phyloP scores from a whole-genome alignment of 2,329 filamentous ascomycete genomes.

The Pseudophaeomoniella oleicola region DNA sequence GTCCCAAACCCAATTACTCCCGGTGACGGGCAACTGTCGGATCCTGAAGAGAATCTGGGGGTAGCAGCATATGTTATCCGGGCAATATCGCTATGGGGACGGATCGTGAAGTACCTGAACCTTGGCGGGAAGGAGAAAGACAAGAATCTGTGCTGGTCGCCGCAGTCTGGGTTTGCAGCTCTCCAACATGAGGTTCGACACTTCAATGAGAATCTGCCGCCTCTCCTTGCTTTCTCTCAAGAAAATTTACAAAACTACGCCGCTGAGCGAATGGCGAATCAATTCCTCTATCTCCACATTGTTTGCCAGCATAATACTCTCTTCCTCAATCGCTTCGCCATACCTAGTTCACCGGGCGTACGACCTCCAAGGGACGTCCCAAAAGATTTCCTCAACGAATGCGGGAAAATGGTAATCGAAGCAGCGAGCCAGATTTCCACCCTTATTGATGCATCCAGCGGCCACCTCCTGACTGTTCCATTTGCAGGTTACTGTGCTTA shows the following conservation, averaged over 20 bases:
- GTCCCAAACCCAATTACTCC: constrained; percentile 47
- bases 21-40: constrained; percentile 48
- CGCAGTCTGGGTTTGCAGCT: constrained; percentile 58
- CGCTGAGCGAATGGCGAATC: constrained; percentile 73
- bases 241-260: constrained; percentile 78
- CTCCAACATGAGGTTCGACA: constrained; percentile 58
- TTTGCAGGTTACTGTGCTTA: constrained; percentile 95
- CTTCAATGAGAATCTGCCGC: constrained; percentile 55
- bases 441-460: constrained; percentile 65
- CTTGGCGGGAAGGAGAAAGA: constrained; percentile 76
- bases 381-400: constrained; percentile 60
- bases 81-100: constrained; percentile 76
- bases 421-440: constrained; percentile 79
- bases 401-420: constrained; percentile 60
- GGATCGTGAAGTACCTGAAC: constrained; percentile 78
- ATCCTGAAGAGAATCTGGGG: constrained; percentile 76
- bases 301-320: constrained; percentile 77
- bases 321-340: constrained; percentile 78
- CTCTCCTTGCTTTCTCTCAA: constrained; percentile 54
- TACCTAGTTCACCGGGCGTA: constrained; percentile 51
- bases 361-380: constrained; percentile 54
- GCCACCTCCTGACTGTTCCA: constrained; percentile 70
- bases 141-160: constrained; percentile 62
- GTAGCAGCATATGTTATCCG: constrained; percentile 83
- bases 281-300: constrained; percentile 86